Percentiles rank a stretch among this genome's conserved stretches.
Conservation (phyloP, 139 green algal genomes). For the Closterium sp. region DNA sequence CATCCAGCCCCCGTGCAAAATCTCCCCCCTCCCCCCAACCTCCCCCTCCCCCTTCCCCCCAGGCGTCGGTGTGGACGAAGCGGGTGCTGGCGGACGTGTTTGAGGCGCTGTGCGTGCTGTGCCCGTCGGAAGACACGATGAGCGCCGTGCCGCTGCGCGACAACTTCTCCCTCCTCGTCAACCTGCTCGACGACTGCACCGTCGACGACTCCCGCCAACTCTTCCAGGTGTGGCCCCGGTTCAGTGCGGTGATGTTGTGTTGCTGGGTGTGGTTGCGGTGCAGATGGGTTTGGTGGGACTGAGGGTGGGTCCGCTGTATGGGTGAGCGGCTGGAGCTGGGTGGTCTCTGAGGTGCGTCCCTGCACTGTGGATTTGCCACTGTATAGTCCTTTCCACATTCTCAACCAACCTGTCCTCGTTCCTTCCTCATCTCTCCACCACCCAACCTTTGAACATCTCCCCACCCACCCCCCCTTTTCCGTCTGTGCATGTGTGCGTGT, state of each 20-base stretch:
- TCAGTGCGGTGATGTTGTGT: neutral
- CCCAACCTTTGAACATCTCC: neutral
- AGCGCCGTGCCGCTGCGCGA: neutral
- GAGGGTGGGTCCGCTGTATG: too few relatives aligned
- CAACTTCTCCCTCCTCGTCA: neutral
- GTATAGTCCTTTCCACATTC: too few relatives aligned
- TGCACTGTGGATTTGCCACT: too few relatives aligned
- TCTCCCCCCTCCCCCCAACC: too few relatives aligned
- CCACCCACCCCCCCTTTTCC: neutral
- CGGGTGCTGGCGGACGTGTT: neutral
- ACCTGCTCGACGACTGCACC: neutral
- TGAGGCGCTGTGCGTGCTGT: neutral
- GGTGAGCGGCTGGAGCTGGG: too few relatives aligned
- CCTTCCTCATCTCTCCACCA: too few relatives aligned
- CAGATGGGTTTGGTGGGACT: neutral
- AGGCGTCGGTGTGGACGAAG: neutral
- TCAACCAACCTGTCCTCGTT: too few relatives aligned
- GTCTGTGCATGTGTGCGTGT: neutral
- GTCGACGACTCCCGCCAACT: slow-evolving; percentile 6
- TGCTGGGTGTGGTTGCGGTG: neutral
- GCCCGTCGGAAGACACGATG: neutral
- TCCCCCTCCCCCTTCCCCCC: neutral
- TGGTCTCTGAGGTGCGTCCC: too few relatives aligned
- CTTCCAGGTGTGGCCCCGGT: neutral
- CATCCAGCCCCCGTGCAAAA: too few relatives aligned